Conservation (phyloP, 352 stramenopile species). For the Phytophthora foliorum region DNA sequence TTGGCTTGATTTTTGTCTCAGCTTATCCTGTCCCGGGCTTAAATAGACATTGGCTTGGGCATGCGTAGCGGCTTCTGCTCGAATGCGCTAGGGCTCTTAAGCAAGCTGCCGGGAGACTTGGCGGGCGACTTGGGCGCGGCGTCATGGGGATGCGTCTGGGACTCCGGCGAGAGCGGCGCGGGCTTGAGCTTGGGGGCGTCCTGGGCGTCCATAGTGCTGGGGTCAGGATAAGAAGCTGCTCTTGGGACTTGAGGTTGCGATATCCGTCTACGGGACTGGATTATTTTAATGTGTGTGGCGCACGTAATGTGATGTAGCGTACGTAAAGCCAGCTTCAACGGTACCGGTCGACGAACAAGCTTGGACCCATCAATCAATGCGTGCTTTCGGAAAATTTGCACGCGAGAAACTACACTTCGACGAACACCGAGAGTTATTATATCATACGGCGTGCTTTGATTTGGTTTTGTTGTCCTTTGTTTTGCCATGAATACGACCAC, state of each 20-base stretch:
- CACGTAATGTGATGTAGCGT: neutral
- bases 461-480: too few species aligned
- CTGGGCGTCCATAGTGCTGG: constrained; percentile 20
- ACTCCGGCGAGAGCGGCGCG: constrained; percentile 1
- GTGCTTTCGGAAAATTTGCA: too few species aligned
- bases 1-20: neutral
- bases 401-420: too few species aligned
- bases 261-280: too few species aligned
- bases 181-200: constrained; percentile 8
- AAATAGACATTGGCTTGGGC: constrained; percentile 78
- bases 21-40: constrained; percentile 17
- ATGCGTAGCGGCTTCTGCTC: constrained; percentile 74
- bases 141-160: neutral
- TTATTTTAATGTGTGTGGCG: neutral
- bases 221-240: neutral
- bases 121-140: constrained; percentile 26
- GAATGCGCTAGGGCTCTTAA: constrained; percentile 59
- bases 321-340: neutral
- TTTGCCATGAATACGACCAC: too few species aligned
- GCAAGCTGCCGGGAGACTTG: constrained; percentile 24
- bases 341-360: too few species aligned
- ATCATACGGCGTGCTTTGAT: too few species aligned
- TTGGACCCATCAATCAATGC: too few species aligned
- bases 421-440: too few species aligned
- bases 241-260: too few species aligned